These are phyloP conservation scores for Aspergillus cristatus DNA, from an alignment of 495 filamentous ascomycete genomes.

Conservation along the genomic window DNA sequence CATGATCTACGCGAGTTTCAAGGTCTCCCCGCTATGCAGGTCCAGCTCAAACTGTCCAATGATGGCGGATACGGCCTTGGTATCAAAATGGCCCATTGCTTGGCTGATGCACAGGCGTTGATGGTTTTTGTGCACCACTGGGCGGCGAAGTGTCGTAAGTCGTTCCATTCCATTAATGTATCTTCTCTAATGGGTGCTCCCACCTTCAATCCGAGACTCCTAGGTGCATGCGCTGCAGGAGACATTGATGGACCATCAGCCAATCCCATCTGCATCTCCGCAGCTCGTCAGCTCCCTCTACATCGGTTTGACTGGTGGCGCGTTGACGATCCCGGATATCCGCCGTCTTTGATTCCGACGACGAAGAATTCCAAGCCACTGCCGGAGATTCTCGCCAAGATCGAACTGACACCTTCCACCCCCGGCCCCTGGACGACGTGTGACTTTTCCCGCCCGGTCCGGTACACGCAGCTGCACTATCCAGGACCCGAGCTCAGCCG, in stretches of 20 bases:
- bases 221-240: neutral
- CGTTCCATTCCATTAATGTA: neutral
- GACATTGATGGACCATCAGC: neutral
- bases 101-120: constrained; percentile 4
- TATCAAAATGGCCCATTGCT: constrained; percentile 1
- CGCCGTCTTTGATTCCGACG: neutral
- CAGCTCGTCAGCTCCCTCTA: neutral
- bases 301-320: constrained; percentile 1
- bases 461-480: neutral
- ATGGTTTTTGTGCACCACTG: constrained; percentile 4
- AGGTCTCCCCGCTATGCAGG: constrained; percentile 1
- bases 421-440: neutral
- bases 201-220: neutral
- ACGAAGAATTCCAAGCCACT: neutral
- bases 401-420: neutral
- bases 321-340: neutral
- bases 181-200: neutral
- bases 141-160: neutral
- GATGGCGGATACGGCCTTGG: constrained; percentile 6
- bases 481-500: neutral
- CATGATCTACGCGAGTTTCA: constrained; percentile 3
- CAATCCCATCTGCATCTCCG: neutral
- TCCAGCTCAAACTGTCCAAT: constrained; percentile 4
- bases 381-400: neutral
- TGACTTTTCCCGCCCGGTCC: neutral